Evolutionary conservation across 106 monocot species (phyloP), one percentile per base, ranked within the genome.

Genomic region (Acorus calamus): DNA sequence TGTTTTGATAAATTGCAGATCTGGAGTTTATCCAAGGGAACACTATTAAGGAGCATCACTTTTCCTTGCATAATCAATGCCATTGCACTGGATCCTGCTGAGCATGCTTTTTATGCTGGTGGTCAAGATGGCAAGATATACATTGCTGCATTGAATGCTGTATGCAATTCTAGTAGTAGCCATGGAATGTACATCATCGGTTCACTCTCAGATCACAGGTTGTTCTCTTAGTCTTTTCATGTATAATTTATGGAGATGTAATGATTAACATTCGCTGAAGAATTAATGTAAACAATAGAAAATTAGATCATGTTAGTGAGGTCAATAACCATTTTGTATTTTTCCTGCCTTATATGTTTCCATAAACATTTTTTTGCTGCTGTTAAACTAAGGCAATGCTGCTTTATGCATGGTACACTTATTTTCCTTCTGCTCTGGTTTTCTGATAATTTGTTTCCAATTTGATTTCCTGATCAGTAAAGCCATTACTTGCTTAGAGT

Each of bases 121-220:
- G 66, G 84, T 60, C 78, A 74, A 78, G 94, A 96, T 82, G 87
- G 94, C 11, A 90, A 87, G 49, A 87, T 96, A 69, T 91, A 96
- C 69, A 67, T 90, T 65, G 81, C 78, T 54, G 82, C 83, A 54
- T 79, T 96, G 68, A 82, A 69, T 79, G 85, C 77, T 70, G 78
- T 78, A 72, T 64, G 57, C 51, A 65, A 74, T 44, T 65, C 80
- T 44, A 67, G 60, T 12, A 68, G 72, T 57, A 77, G 56, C 61
- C 65, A 74, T 77, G 84, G 79, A 13, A 66, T 65, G 74, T 75
- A 74, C 55, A 87, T 86, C 50, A 69, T 77, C 52, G 87, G 81
- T 52, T 66, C 59, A 11, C 60, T 91, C 50, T 71, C 68, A 64
- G 84, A 90, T 52, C 77, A 90, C 55, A 80, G 94, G 94, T 89